A percentile compares a stretch with the other conserved stretches of the same genome.
Evolutionary conservation across 371 early-diverging fungal species (phyloP).

Genomic region (Thermomucor indicae-seudaticae): DNA sequence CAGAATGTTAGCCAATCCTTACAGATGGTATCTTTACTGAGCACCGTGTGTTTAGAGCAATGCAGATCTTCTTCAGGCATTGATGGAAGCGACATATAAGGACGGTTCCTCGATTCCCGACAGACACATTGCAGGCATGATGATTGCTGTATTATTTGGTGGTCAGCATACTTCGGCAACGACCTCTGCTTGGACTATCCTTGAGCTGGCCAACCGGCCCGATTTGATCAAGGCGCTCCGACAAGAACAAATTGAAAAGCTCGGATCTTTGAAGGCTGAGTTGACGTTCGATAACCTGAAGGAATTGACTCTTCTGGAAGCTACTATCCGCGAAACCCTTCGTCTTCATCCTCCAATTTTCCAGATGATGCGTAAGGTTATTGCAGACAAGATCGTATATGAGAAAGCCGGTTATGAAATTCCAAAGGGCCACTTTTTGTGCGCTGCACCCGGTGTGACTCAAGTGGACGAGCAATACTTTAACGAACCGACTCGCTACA

Average conservation of each 20-base stretch:
- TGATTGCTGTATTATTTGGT: slow-evolving; percentile 95
- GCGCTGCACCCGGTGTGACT: slow-evolving; percentile 82
- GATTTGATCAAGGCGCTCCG: slow-evolving; percentile 56
- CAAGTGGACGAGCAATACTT: slow-evolving; percentile 77
- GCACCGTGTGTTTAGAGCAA: slow-evolving; percentile 18
- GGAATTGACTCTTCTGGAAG: slow-evolving; percentile 73
- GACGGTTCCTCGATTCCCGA: slow-evolving; percentile 78
- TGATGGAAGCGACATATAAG: slow-evolving; percentile 87
- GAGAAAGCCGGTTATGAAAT: slow-evolving; percentile 78
- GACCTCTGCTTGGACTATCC: slow-evolving; percentile 88
- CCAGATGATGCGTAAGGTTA: slow-evolving; percentile 90
- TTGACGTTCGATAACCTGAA: slow-evolving; percentile 78
- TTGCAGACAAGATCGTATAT: slow-evolving; percentile 59
- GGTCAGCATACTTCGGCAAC: slow-evolving; percentile 97
- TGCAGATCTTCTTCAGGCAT: slow-evolving; percentile 75
- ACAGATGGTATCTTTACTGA: neutral
- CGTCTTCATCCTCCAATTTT: slow-evolving; percentile 94
- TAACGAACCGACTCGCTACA: slow-evolving; percentile 72
- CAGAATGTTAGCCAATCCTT: neutral
- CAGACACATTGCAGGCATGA: slow-evolving; percentile 84
- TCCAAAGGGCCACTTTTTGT: slow-evolving; percentile 86
- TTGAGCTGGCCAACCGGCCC: slow-evolving; percentile 82
- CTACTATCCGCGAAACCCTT: slow-evolving; percentile 84
- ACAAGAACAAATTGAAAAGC: slow-evolving; percentile 58
- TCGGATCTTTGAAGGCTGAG: slow-evolving; percentile 56